Conservation (phyloP, 129 eudicot species). For the Deinandra increscens region DNA sequence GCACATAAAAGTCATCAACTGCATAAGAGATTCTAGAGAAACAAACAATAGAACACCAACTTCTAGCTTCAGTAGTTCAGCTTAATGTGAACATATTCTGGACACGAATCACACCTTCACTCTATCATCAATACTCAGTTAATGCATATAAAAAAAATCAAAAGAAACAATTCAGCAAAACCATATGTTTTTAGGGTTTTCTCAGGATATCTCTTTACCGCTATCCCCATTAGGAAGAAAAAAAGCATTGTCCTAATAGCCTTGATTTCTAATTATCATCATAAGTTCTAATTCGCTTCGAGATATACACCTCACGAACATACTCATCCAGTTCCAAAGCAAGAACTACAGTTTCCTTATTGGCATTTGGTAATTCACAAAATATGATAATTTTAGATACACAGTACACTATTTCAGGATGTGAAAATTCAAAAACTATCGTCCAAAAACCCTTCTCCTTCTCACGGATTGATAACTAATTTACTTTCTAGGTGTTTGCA, state of each 20-base stretch:
- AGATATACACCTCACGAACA: neutral
- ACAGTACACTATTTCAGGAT: conserved; percentile 4
- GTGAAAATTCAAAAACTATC: neutral
- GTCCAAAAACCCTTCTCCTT: neutral
- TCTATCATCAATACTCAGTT: neutral
- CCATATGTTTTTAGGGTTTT: conserved; percentile 10
- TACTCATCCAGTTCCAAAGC: too few species aligned
- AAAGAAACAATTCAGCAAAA: neutral
- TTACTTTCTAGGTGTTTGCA: neutral
- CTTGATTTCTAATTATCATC: neutral
- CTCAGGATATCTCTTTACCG: neutral
- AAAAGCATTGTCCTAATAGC: neutral
- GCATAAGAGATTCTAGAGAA: conserved; percentile 5
- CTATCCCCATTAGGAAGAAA: neutral
- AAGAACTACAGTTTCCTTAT: neutral
- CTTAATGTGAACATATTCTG: neutral
- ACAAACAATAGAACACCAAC: neutral
- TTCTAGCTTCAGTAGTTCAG: conserved; percentile 10
- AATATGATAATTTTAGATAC: neutral
- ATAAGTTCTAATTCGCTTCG: neutral
- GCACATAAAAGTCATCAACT: conserved; percentile 9
- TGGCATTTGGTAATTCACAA: neutral
- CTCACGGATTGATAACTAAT: neutral
- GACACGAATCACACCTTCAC: conserved; percentile 1
- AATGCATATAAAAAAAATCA: neutral